Evolutionary conservation across 306 rosid species (phyloP), one percentile per base, ranked within the genome.

Genomic region (Fragaria ananassa): DNA sequence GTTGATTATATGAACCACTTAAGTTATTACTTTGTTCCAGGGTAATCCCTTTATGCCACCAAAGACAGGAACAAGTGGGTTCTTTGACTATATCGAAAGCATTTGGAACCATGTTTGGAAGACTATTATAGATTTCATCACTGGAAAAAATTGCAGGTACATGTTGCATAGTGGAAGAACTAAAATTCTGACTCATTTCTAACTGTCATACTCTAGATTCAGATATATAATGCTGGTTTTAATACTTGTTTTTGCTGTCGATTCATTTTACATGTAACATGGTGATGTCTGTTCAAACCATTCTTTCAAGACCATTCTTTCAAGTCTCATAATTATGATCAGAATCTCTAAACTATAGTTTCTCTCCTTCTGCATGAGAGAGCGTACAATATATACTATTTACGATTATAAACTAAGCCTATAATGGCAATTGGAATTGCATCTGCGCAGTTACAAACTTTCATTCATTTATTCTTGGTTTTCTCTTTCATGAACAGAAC

Each of bases 111-210:
- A 85, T 79, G 72, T 90, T 34, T 87, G 93, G 92, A 81, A 68
- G 68, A 80, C 87, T 60, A 51, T 90, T 54, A 19, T 42, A 63
- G 93, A 85, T 44, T 95, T 95, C 66, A 61, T 92, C 83, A 84
- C 87, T 4, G 96, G 97, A 80, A 90, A 86, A 84, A 74, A 82
- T 83, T 95, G 97, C 95, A 87, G 98, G 97, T 95, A 84, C 57
- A 70, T 74, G 82, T 78, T 66, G 56, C 42, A 37, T 18, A 19
- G 25, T 31, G 44, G 10, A 41, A 41, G 44, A 41, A 41, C 6
- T 41, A 41, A 41, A 41, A 41, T 6, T 7, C 44, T 41, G 44
- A 6, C 45, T 63, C 4, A 13, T 8, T 14, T 34, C 8, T 34
- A 14, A 14, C 12, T 15, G 17, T 10, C 19, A 42, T 23, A 14